Evolutionary conservation across 2,329 filamentous ascomycete species (phyloP).

Genomic region (Magnaporthiopsis poae): DNA sequence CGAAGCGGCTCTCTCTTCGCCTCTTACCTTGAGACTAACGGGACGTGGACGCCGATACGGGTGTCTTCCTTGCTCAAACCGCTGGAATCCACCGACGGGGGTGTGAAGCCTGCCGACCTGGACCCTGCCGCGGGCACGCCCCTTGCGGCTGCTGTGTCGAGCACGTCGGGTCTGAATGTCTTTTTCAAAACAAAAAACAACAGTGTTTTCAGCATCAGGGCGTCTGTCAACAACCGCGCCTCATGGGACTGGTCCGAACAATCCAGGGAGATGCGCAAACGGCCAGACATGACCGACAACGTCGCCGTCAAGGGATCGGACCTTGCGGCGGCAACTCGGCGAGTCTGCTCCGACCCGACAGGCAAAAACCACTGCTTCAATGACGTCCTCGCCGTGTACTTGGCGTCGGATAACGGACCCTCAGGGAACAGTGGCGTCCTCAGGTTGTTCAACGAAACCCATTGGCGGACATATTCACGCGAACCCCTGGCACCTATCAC

Average conservation of each 20-base stretch:
- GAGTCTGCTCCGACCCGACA: background rate
- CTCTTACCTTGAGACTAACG: background rate
- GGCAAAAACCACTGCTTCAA: background rate
- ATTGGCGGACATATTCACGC: background rate
- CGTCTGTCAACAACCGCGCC: background rate
- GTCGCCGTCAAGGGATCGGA: background rate
- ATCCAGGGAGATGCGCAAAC: background rate
- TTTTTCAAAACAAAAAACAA: background rate
- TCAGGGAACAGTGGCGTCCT: too few relatives aligned
- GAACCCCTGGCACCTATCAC: background rate
- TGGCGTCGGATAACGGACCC: background rate
- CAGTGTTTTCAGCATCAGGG: background rate
- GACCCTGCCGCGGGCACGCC: background rate
- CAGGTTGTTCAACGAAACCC: background rate
- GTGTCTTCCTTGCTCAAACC: background rate
- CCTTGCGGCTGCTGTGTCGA: background rate
- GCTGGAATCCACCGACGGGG: background rate
- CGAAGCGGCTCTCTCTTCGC: background rate
- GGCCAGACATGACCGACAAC: background rate
- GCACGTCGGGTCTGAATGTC: background rate
- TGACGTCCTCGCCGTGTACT: background rate
- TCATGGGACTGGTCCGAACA: background rate
- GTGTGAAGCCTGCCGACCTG: background rate
- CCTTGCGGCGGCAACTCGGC: background rate
- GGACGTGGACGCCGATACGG: background rate